Conservation (phyloP, 1,139 yeast species). For the Candida labiduridarum region DNA sequence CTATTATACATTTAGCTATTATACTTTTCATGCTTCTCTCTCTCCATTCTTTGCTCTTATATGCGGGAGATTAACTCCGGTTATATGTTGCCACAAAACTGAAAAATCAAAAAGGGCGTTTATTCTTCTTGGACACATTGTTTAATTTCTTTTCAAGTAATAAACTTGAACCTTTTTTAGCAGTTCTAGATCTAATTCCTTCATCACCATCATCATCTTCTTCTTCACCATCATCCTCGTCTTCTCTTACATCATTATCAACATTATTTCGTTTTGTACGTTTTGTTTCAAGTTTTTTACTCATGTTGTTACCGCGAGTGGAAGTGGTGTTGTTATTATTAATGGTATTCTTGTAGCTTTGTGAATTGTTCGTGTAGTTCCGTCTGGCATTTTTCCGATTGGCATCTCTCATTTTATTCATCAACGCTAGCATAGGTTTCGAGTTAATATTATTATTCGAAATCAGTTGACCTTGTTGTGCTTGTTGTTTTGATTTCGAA, state of each 20-base stretch:
- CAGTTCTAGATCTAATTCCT: slow-evolving; percentile 16
- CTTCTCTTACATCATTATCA: not conserved
- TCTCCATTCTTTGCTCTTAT: not conserved
- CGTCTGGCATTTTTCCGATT: slow-evolving; percentile 22
- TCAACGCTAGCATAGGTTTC: slow-evolving; percentile 46
- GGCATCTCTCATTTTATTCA: slow-evolving; percentile 45
- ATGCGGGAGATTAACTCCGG: no score
- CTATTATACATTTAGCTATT: slow-evolving; percentile 4
- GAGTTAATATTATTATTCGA: slow-evolving; percentile 19
- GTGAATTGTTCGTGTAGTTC: slow-evolving; percentile 6
- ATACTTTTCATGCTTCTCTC: slow-evolving; percentile 2
- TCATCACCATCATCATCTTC: slow-evolving; percentile 14
- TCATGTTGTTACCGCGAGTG: not conserved
- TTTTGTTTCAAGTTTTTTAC: not conserved
- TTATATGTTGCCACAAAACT: not conserved
- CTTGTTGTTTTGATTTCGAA: slow-evolving; percentile 7
- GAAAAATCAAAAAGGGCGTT: slow-evolving; percentile 23
- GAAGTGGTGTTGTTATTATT: not conserved
- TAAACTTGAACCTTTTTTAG: slow-evolving; percentile 19
- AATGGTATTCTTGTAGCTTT: not conserved
- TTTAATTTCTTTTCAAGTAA: slow-evolving; percentile 15
- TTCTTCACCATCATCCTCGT: slow-evolving; percentile 3
- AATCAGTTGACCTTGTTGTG: slow-evolving; percentile 5
- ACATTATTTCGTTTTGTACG: not conserved
- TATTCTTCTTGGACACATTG: slow-evolving; percentile 14